phyloP scores from a whole-genome alignment of 768 basidiomycete genomes.

The Leccinum boreale region DNA sequence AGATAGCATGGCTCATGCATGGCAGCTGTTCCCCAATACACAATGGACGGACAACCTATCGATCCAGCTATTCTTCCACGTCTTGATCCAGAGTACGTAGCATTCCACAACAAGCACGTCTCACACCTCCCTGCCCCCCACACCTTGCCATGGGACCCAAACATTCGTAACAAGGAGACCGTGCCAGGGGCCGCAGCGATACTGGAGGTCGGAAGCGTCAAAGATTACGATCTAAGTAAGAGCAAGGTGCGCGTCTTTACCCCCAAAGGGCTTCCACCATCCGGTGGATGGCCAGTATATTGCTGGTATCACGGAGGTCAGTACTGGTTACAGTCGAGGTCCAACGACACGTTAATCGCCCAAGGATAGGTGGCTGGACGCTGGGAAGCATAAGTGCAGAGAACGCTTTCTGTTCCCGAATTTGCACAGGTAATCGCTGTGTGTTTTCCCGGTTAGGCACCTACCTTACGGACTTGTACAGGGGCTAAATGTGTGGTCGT shows the following conservation, averaged over 20 bases:
- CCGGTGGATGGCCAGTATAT: constrained; percentile 65
- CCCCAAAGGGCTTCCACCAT: constrained; percentile 47
- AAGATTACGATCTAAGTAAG: constrained; percentile 51
- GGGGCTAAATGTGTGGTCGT: constrained; percentile 34
- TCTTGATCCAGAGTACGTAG: constrained; percentile 66
- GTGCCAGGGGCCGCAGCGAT: constrained; percentile 58
- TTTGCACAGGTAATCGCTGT: constrained; percentile 25
- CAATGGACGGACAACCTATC: constrained; percentile 44
- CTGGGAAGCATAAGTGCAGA: constrained; percentile 63
- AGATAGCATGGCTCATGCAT: constrained; percentile 1
- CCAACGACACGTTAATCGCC: background rate
- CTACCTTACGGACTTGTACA: constrained; percentile 2
- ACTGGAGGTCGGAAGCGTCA: constrained; percentile 50
- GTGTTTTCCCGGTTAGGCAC: background rate
- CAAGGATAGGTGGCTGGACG: constrained; percentile 66
- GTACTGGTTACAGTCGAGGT: constrained; percentile 5
- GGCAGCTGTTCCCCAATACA: background rate
- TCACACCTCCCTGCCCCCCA: constrained; percentile 48
- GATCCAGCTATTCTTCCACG: constrained; percentile 55
- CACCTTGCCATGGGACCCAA: constrained; percentile 59
- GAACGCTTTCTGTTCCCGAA: constrained; percentile 47
- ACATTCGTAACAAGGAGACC: constrained; percentile 47
- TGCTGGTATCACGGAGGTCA: constrained; percentile 74
- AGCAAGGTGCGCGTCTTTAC: constrained; percentile 63
- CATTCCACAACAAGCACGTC: constrained; percentile 54